Evolutionary conservation across 1,139 yeast genomes (phyloP).

Genomic region (Debaryomyces psychrophilus): DNA sequence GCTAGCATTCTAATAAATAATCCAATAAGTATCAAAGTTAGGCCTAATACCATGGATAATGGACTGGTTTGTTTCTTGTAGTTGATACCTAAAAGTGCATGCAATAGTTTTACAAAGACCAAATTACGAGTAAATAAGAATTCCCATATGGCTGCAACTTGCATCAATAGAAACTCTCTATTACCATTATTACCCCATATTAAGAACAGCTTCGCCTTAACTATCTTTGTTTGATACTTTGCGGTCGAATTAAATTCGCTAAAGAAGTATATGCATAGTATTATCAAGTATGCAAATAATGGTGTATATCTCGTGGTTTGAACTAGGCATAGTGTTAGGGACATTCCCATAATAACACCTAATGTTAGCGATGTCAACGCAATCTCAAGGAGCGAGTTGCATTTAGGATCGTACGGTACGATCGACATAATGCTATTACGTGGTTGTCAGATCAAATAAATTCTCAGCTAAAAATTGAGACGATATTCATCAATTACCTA

Average conservation of each 20-base stretch:
- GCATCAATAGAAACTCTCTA: constrained; percentile 36
- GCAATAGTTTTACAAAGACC: neutral
- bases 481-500: too few relatives aligned
- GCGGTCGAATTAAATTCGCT: constrained; percentile 34
- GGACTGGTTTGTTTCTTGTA: neutral
- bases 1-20: constrained; percentile 32
- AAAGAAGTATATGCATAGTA: constrained; percentile 30
- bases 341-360: constrained; percentile 25
- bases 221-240: constrained; percentile 30
- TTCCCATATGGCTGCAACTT: constrained; percentile 31
- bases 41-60: constrained; percentile 16
- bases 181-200: constrained; percentile 43
- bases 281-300: constrained; percentile 23
- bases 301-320: constrained; percentile 8
- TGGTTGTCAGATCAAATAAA: neutral
- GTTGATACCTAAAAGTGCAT: neutral
- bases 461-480: constrained; percentile 1
- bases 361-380: constrained; percentile 23
- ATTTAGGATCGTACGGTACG: constrained; percentile 18
- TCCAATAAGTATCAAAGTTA: constrained; percentile 24
- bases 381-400: constrained; percentile 29
- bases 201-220: constrained; percentile 35
- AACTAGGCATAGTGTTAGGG: constrained; percentile 7
- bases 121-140: constrained; percentile 11
- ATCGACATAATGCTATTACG: neutral